Evolutionary conservation across 345 rosid genomes (phyloP), one percentile per base, ranked within the genome.

Genomic region (Reutealis trisperma): DNA sequence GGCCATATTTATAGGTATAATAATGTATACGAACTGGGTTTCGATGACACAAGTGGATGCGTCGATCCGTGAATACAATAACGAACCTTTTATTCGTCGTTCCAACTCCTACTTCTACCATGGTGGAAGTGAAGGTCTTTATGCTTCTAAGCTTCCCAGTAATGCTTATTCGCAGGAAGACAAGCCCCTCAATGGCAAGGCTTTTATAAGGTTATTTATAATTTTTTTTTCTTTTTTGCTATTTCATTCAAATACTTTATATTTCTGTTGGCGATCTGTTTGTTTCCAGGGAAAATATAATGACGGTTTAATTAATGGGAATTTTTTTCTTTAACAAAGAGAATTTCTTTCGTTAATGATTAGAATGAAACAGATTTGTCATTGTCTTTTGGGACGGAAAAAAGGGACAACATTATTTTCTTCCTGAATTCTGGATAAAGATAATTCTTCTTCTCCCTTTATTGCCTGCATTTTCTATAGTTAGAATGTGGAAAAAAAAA

Each of bases 111-210:
- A 54, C 83, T 88, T 84, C 86, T 83, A 84, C 82, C 90, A 85
- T 61, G 90, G 90, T 58, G 90, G 88, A 27, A 84, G 88, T 45
- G 90, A 88, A 81, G 88, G 90, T 78, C 88, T 85, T 70, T 88
- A 80, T 69, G 88, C 87, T 67, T 85, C 88, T 30, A 71, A 79
- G 64, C 54, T 62, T 63, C 72, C 52, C 18, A 9, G 60, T 18
- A 73, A 42, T 21, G 49, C 77, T 67, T 44, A 66, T 52, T 57
- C 80, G 21, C 44, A 64, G 25, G 86, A 82, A 14, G 86, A 82
- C 45, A 83, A 74, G 32, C 75, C 84, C 61, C 64, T 81, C 78
- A 72, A 63, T 61, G 88, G 90, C 51, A 84, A 77, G 78, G 85
- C 90, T 63, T 85, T 85, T 63, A 84, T 87, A 79, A 84, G 90